Conservation (phyloP, 139 green algal species). For the Ettlia oleoabundans region DNA sequence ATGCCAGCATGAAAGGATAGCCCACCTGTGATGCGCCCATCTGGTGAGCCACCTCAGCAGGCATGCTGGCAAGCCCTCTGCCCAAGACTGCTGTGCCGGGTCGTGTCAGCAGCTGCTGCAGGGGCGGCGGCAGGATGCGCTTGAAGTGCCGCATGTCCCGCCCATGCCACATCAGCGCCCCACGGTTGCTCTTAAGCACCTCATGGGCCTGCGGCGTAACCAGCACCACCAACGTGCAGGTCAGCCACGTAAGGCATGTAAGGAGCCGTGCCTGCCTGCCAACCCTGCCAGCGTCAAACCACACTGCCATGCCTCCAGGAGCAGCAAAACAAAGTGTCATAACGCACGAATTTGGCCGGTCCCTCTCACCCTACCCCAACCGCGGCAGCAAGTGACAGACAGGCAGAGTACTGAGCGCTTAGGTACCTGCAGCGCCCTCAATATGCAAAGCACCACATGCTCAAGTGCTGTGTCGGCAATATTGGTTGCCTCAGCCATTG, state of each 20-base stretch:
- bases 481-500: constrained; percentile 71
- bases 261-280: no score
- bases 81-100: constrained; percentile 64
- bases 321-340: no score
- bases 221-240: no score
- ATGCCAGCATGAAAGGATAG: no score
- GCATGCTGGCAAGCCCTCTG: constrained; percentile 67
- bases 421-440: constrained; percentile 67
- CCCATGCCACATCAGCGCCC: constrained; percentile 79
- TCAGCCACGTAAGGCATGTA: neutral
- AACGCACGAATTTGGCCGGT: no score
- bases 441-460: constrained; percentile 70
- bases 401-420: no score
- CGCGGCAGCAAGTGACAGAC: no score
- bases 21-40: no score
- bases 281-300: no score
- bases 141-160: constrained; percentile 72
- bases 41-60: constrained; percentile 52
- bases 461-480: constrained; percentile 87
- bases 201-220: constrained; percentile 53
- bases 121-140: constrained; percentile 66
- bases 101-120: constrained; percentile 41
- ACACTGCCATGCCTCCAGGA: no score
- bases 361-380: no score
- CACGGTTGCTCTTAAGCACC: constrained; percentile 65